phyloP scores from a whole-genome alignment of 2,329 filamentous ascomycete genomes.

The Aspergillus eucalypticola region DNA sequence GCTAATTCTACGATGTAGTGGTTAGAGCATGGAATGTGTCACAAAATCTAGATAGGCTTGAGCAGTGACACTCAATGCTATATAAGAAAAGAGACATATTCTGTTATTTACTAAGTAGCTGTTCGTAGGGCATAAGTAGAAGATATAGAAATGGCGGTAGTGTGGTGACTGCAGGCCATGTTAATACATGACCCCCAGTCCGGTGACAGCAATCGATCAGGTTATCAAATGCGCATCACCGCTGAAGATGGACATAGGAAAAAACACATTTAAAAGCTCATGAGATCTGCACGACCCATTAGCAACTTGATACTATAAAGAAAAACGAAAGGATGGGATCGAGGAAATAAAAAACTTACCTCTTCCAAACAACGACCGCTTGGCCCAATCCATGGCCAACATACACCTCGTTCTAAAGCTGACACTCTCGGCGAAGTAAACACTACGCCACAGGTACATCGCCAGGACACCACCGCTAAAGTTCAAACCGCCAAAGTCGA shows the following conservation, averaged over 20 bases:
- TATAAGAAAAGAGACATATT: too few relatives aligned
- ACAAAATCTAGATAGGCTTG: too few relatives aligned
- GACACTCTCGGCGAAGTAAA: constrained; percentile 97
- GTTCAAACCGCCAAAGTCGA: constrained; percentile 80
- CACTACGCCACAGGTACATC: constrained; percentile 92
- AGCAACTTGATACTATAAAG: constrained; percentile 1
- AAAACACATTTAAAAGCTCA: constrained; percentile 49
- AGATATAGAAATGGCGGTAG: too few relatives aligned
- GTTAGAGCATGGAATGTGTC: too few relatives aligned
- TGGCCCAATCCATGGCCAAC: constrained; percentile 98
- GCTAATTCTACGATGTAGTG: too few relatives aligned
- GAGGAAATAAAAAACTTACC: constrained; percentile 59
- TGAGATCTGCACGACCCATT: constrained; percentile 46
- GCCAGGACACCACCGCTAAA: constrained; percentile 83
- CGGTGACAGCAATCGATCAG: too few relatives aligned
- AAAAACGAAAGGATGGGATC: not conserved
- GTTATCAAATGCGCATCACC: too few relatives aligned
- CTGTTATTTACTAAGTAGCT: too few relatives aligned
- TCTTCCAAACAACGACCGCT: constrained; percentile 90
- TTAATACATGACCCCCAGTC: too few relatives aligned
- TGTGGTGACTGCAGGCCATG: too few relatives aligned
- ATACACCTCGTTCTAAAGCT: constrained; percentile 85
- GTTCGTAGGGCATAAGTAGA: too few relatives aligned
- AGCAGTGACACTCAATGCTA: too few relatives aligned
- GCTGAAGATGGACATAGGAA: not conserved